Evolutionary conservation across 495 filamentous ascomycete species (phyloP).

Genomic region (Hyaloscypha bicolor): DNA sequence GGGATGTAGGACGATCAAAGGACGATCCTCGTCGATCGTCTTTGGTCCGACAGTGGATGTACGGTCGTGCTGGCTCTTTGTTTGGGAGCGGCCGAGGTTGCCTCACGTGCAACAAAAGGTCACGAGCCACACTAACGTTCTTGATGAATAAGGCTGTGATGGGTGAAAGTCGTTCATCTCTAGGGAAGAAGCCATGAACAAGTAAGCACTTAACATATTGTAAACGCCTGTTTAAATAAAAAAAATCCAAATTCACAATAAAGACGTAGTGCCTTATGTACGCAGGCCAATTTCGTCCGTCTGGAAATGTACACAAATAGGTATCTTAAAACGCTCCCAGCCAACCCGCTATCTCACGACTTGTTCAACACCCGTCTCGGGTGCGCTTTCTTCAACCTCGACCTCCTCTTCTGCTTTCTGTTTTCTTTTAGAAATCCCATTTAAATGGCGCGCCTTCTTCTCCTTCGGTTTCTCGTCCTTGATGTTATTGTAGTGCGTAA

Average conservation of each 20-base stretch:
- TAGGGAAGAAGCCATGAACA: too few species aligned
- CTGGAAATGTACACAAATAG: not conserved
- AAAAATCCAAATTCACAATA: too few species aligned
- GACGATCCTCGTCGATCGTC: not conserved
- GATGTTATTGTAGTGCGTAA: constrained; percentile 56
- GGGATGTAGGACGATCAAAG: not conserved
- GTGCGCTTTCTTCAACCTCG: constrained; percentile 13
- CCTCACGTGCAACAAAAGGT: too few species aligned
- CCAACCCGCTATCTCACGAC: constrained; percentile 20
- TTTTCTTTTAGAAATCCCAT: constrained; percentile 20
- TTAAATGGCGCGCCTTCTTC: constrained; percentile 30
- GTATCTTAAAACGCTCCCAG: constrained; percentile 13
- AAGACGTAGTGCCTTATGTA: not conserved
- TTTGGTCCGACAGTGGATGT: not conserved
- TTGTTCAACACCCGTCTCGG: constrained; percentile 13
- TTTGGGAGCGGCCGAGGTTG: too few species aligned
- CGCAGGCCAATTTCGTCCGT: not conserved
- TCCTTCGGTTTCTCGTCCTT: constrained; percentile 52
- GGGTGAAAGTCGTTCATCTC: too few species aligned
- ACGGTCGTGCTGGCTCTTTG: too few species aligned
- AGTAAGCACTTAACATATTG: too few species aligned
- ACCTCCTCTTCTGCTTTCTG: constrained; percentile 4
- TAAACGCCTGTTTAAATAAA: too few species aligned
- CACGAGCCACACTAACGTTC: too few species aligned
- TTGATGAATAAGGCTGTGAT: too few species aligned